Base-by-base conservation (phyloP, 768 basidiomycete species). In the Auriscalpium orientale region DNA sequence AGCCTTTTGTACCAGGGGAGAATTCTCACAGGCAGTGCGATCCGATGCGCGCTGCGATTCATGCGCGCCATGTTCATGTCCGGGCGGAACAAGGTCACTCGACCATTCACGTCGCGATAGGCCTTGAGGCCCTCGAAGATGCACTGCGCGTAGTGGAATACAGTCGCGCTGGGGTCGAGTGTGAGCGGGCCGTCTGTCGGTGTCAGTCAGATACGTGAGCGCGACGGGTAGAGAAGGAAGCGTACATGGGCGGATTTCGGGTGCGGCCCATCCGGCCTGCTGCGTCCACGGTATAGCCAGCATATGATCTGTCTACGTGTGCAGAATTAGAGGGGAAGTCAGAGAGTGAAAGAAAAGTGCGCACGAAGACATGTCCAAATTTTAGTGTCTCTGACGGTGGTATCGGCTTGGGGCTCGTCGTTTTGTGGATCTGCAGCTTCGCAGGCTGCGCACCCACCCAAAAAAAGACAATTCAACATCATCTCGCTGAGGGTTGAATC, bases 61-160 rank as follows among this genome's bases (percentile, higher is more conserved):
- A 81, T 76, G 18, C 79, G 69, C 36, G 70, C 67, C 79, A 80
- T 80, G 65, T 80, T 80, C 73, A 73, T 71, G 63, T 80, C 78
- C 10, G 79, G 79, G 43, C 79, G 65, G 70, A 81, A 80, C 35
- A 79, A 61, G 10, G 74, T 69, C 13, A 78, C 68, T 20, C 71
- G 72, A 8, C 75, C 77, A 54, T 70, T 67, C 49, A 74, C 67
- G 55, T 73, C 70, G 52, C 73, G 68, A 62, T 79, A 80, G 1
- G 79, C 79, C 62, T 81, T 80, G 67, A 80, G 68, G 11, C 79
- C 75, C 60, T 81, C 79, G 63, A 81, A 78, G 44, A 70, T 68
- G 60, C 73, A 68, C 47, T 76, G 76, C 10, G 79, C 79, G 64
- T 81, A 81, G 63, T 81, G 79, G 48, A 81, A 69, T 22, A 80